Conservation (phyloP, 345 rosid genomes). For the Salix caprea region DNA sequence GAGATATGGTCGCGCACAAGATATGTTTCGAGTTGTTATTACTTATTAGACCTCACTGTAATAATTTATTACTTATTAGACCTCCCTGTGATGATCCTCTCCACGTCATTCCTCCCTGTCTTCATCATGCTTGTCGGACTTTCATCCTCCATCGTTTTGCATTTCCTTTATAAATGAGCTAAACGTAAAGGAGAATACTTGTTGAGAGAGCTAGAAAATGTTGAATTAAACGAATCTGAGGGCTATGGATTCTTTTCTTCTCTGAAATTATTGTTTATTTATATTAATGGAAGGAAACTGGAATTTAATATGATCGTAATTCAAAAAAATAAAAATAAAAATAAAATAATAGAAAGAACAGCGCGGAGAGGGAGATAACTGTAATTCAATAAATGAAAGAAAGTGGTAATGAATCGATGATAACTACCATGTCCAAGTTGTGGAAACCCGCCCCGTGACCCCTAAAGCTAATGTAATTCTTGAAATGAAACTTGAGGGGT, state of each 20-base stretch:
- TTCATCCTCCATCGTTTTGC: slow-evolving; percentile 33
- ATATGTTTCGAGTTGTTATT: slow-evolving; percentile 29
- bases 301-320: background rate
- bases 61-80: slow-evolving; percentile 34
- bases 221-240: too few species aligned
- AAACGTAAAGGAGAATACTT: background rate
- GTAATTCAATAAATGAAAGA: too few species aligned
- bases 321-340: background rate
- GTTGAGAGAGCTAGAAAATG: background rate
- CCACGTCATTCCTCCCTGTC: slow-evolving; percentile 18
- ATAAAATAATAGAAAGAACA: too few species aligned
- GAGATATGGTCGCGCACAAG: too few species aligned
- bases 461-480: background rate
- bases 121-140: slow-evolving; percentile 43
- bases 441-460: background rate
- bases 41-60: slow-evolving; percentile 46
- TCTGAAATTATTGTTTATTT: background rate
- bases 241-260: background rate
- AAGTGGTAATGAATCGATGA: background rate
- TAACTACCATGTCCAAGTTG: background rate
- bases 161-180: slow-evolving; percentile 2
- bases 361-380: too few species aligned
- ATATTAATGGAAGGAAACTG: background rate
- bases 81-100: slow-evolving; percentile 64
- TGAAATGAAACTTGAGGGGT: background rate